phyloP scores from a whole-genome alignment of 345 rosid species.

The Pelargonium nanum region DNA sequence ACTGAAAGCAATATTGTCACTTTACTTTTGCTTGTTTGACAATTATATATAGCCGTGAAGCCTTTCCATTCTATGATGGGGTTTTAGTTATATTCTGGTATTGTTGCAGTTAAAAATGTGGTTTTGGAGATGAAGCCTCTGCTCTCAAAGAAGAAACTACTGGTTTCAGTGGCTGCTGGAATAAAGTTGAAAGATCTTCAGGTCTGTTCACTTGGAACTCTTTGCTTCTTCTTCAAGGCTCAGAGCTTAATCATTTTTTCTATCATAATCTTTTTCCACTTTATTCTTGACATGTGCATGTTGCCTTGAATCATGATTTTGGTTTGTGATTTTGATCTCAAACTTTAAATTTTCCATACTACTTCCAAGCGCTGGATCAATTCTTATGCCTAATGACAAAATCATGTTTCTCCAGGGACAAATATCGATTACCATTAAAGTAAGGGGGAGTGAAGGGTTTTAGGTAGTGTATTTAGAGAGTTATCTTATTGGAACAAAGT shows the following conservation, averaged over 20 bases:
- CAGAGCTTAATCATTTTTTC: background rate
- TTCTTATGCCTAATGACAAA: background rate
- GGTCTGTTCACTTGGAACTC: slow-evolving; percentile 27
- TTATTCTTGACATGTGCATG: background rate
- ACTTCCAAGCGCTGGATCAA: background rate
- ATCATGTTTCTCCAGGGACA: background rate
- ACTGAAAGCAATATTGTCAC: background rate
- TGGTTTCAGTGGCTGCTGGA: slow-evolving; percentile 92
- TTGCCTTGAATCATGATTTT: background rate
- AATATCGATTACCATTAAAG: background rate
- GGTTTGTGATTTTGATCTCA: background rate
- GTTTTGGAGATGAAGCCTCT: slow-evolving; percentile 45
- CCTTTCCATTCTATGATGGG: background rate
- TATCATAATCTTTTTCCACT: background rate
- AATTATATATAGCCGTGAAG: background rate
- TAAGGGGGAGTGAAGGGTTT: background rate
- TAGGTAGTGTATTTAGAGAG: background rate
- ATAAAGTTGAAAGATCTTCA: slow-evolving; percentile 67
- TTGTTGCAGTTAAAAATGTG: slow-evolving; percentile 50
- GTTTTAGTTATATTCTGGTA: background rate
- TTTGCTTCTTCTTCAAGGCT: background rate
- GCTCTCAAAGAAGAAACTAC: slow-evolving; percentile 57
- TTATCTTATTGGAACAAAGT: too few species aligned
- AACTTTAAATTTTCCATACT: background rate
- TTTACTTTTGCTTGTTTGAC: background rate